Base-by-base conservation (phyloP, 768 basidiomycete genomes). In the Saitozyma sp. region DNA sequence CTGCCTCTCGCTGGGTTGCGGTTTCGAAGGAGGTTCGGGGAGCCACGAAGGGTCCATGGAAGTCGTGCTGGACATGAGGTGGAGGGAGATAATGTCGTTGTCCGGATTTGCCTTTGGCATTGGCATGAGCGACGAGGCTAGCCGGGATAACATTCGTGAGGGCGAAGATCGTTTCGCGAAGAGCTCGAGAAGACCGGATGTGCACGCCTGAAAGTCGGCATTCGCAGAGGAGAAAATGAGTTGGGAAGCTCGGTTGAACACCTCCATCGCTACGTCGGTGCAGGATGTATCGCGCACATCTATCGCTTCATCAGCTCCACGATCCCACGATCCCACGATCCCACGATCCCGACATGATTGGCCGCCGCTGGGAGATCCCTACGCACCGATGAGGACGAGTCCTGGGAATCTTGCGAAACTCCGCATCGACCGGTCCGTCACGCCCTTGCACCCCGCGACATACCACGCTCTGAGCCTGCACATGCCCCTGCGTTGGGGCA, bases 241-340 rank as follows among this genome's bases (percentile, higher is more conserved):
- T 8, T 50, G 53, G 6, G 43, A 62, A 4, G 53, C 45, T 9
- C 67, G 65, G 42, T 75, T 75, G 64, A 75, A 69, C 9, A 75
- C 65, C 11, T 64, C 56, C 6, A 70, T 67, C 8, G 61, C 63
- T 6, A 57, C 50, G n/a, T 59, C 37, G 3, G 71, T 75, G 40
- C 67, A 68, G 1, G 74, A 75, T 19, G 74, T 75, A 43, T 71
- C 64, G n/a, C 74, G 69, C 3, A 71, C 55, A 40, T 75, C 71
- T 73, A 46, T 7, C 50, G 40, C n/a, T 14, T 14, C 1, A 56
- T 19, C 20, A 39, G 17, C 38, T 52, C 50, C 52, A 41, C 50
- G 51, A 58, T 42, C 10, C 19, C n/a, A 19, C 6, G n/a, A 29
- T n/a, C n/a, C n/a, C n/a, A n/a, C n/a, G n/a, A n/a, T n/a, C n/a